Conservation (phyloP, 495 filamentous ascomycete genomes). For the Podospora appendiculata region DNA sequence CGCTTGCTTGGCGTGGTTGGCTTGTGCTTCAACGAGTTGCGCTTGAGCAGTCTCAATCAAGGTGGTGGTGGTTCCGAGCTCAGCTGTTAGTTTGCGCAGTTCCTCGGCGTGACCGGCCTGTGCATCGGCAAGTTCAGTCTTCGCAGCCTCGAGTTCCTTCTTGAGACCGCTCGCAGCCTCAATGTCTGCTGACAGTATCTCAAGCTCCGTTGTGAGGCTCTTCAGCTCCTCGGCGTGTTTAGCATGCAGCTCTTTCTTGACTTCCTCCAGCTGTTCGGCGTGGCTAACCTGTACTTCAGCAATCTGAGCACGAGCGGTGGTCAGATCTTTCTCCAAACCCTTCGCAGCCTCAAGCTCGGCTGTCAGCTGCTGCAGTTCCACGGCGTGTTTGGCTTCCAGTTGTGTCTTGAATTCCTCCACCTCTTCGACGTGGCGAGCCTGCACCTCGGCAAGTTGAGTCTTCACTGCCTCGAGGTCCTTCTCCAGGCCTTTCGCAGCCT, state of each 20-base stretch:
- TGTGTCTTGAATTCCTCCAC: constrained; percentile 1
- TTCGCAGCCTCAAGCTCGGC: constrained; percentile 6
- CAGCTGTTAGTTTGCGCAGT: constrained; percentile 13
- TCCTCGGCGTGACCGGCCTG: constrained; percentile 13
- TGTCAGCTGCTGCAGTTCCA: constrained; percentile 19
- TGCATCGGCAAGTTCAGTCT: constrained; percentile 3
- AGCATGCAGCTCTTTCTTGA: constrained; percentile 14
- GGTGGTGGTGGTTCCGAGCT: background rate
- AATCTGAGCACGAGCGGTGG: constrained; percentile 12
- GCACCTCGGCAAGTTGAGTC: too few species aligned
- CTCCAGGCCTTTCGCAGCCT: constrained; percentile 1
- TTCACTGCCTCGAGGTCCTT: too few species aligned
- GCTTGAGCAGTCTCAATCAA: constrained; percentile 27
- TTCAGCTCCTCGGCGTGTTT: constrained; percentile 19
- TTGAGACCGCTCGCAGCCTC: constrained; percentile 9
- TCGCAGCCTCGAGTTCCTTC: constrained; percentile 22
- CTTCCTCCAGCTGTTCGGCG: constrained; percentile 14
- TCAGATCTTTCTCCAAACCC: constrained; percentile 15
- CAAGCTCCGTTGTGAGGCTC: constrained; percentile 10
- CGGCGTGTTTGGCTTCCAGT: constrained; percentile 13
- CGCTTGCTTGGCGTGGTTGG: constrained; percentile 13
- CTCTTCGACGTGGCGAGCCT: too few species aligned
- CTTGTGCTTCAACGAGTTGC: constrained; percentile 32
- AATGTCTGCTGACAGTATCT: constrained; percentile 4
- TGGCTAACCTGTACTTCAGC: constrained; percentile 3